phyloP scores from a whole-genome alignment of 192 early-diverging fungal genomes.

The Umbelopsis sp. region DNA sequence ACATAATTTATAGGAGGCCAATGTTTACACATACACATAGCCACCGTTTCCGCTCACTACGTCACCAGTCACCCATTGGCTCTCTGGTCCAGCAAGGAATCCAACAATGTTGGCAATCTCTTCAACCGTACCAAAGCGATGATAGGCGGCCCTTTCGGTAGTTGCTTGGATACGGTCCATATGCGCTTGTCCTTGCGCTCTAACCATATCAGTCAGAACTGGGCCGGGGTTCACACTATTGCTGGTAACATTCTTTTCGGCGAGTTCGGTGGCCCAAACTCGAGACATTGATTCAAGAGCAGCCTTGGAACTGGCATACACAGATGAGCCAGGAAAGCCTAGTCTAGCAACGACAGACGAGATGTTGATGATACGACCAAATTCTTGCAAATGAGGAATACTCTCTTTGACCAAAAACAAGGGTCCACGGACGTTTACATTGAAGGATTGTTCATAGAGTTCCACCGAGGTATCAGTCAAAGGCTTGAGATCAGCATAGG shows the following conservation, averaged over 20 bases:
- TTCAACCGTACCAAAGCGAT: neutral
- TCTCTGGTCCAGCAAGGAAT: slow-evolving; percentile 1
- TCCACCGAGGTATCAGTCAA: neutral
- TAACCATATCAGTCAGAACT: slow-evolving; percentile 73
- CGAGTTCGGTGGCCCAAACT: slow-evolving; percentile 70
- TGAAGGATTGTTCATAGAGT: neutral
- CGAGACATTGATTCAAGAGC: slow-evolving; percentile 18
- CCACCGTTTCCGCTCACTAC: neutral
- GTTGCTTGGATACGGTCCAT: neutral
- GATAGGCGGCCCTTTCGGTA: neutral
- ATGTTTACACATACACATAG: neutral
- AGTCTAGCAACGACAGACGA: neutral
- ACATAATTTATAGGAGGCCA: no score
- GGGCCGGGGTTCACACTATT: slow-evolving; percentile 83
- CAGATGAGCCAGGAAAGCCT: neutral
- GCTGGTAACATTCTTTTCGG: slow-evolving; percentile 67
- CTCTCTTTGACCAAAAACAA: neutral
- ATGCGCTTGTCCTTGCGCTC: neutral
- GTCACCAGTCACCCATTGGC: slow-evolving; percentile 4
- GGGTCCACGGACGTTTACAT: neutral
- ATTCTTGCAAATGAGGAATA: neutral
- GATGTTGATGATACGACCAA: neutral
- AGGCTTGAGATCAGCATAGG: slow-evolving; percentile 16
- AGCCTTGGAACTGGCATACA: slow-evolving; percentile 24
- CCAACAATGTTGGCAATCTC: neutral